Evolutionary conservation across 163 green algal genomes (phyloP).

Genomic region (Prototheca wickerhamii): DNA sequence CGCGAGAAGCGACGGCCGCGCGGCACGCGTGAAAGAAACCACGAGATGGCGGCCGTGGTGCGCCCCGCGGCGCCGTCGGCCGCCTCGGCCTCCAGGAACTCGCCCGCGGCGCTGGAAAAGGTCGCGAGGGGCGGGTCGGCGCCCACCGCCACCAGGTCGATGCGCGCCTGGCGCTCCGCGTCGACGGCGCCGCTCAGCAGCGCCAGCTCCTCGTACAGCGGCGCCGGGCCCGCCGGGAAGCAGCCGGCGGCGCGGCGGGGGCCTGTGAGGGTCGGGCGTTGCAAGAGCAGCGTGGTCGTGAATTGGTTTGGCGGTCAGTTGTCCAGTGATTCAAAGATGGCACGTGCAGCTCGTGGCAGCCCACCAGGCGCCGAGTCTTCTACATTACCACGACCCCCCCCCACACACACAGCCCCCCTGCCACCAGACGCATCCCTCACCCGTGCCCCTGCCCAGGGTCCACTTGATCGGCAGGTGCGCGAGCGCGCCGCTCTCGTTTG

Average conservation of each 20-base stretch:
- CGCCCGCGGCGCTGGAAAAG: constrained; percentile 19
- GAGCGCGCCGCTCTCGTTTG: background rate
- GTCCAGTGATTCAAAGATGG: too few relatives aligned
- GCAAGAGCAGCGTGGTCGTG: too few relatives aligned
- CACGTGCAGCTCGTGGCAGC: background rate
- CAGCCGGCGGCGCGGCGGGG: constrained; percentile 13
- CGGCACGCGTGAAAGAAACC: constrained; percentile 21
- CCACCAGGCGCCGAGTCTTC: background rate
- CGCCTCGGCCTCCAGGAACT: background rate
- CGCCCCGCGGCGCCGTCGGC: background rate
- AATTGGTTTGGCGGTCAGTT: too few relatives aligned
- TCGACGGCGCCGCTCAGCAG: background rate
- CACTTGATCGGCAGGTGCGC: constrained; percentile 15
- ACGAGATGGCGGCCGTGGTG: constrained; percentile 21
- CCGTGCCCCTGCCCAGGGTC: constrained; percentile 7
- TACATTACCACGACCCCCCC: too few relatives aligned
- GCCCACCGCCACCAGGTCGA: constrained; percentile 14
- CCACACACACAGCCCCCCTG: too few relatives aligned
- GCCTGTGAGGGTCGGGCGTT: constrained; percentile 6
- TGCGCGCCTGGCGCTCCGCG: background rate
- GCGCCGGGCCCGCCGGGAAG: constrained; percentile 13
- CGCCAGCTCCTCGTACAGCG: constrained; percentile 12
- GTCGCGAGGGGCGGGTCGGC: constrained; percentile 19
- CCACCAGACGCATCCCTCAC: background rate
- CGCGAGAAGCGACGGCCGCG: constrained; percentile 15